A percentile compares a stretch with the other conserved stretches of the same genome.
These are phyloP conservation scores for Pelargonium fulgidum DNA, from an alignment of 441 rosid species.

Conservation along the genomic window DNA sequence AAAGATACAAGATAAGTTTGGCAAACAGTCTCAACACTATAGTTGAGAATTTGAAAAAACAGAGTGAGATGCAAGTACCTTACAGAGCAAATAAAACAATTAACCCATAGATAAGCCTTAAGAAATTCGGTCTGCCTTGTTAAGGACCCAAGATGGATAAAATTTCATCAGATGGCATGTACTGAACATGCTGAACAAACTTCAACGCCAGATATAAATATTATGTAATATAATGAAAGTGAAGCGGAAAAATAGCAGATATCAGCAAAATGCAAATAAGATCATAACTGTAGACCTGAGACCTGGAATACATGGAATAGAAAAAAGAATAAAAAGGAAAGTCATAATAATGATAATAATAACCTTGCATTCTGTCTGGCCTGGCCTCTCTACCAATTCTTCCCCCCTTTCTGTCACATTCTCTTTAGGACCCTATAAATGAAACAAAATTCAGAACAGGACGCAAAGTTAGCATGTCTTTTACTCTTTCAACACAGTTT, in stretches of 20 bases:
- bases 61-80: not conserved
- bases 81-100: not conserved
- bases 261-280: not conserved
- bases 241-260: not conserved
- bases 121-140: not conserved
- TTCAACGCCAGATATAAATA: not conserved
- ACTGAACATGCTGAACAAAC: not conserved
- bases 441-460: conserved; percentile 11
- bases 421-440: conserved; percentile 46
- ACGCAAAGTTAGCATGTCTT: not conserved
- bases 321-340: not conserved
- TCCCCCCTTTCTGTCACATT: conserved; percentile 48
- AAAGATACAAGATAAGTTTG: conserved; percentile 1
- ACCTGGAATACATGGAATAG: not conserved
- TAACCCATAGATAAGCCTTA: not conserved
- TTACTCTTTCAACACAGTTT: not conserved
- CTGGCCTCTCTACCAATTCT: conserved; percentile 38
- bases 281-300: not conserved
- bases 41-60: not conserved
- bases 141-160: not conserved
- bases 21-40: conserved; percentile 1
- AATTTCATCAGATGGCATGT: not conserved
- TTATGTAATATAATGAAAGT: not conserved
- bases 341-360: not conserved
- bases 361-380: conserved; percentile 88